Conservation (phyloP, 2,329 filamentous ascomycete species). For the Verticillium klebahnii region DNA sequence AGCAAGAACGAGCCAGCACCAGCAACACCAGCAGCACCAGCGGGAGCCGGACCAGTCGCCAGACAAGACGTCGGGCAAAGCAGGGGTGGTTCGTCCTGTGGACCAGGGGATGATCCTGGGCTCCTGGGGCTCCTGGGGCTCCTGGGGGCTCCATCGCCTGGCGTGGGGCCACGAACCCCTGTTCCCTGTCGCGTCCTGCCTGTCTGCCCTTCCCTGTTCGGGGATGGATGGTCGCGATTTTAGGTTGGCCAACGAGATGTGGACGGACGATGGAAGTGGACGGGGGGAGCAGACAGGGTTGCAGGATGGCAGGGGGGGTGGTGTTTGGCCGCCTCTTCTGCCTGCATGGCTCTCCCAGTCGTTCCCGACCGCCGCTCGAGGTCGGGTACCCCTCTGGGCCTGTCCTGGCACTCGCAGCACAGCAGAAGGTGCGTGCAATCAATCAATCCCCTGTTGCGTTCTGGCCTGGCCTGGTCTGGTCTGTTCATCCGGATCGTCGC, state of each 20-base stretch:
- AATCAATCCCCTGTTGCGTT: not conserved
- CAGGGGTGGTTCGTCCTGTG: not conserved
- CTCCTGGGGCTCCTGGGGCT: not conserved
- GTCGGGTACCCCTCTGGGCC: not conserved
- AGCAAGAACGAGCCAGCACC: not conserved
- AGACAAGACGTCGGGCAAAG: not conserved
- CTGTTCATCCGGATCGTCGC: not conserved
- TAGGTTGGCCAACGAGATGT: conserved; percentile 4
- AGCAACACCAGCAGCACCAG: not conserved
- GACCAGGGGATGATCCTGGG: not conserved
- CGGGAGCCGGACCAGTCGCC: not conserved
- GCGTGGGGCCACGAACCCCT: not conserved
- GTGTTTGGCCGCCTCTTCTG: not conserved
- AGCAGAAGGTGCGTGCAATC: not conserved
- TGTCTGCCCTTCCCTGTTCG: not conserved
- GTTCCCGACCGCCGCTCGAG: not conserved
- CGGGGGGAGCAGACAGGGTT: not conserved
- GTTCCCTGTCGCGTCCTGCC: not conserved
- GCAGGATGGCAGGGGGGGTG: not conserved
- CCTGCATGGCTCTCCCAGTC: not conserved
- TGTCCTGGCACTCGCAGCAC: not conserved
- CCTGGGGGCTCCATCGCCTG: not conserved
- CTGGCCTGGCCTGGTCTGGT: not conserved
- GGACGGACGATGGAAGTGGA: not conserved
- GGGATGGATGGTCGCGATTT: not conserved